Evolutionary conservation across 1,139 yeast genomes (phyloP).

Genomic region (Suhomyces coccinellae): DNA sequence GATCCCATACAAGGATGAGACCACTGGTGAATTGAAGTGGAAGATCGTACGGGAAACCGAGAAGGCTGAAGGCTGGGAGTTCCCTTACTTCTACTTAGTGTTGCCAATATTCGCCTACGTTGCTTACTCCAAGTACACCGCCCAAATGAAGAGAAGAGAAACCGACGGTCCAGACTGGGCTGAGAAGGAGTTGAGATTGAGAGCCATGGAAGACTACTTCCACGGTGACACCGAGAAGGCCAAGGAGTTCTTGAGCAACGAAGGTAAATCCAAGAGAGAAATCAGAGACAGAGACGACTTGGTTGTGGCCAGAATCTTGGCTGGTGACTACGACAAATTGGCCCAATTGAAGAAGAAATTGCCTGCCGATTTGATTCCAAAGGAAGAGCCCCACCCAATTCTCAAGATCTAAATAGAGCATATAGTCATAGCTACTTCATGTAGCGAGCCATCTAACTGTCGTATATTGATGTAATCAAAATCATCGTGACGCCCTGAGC

Average conservation of each 20-base stretch:
- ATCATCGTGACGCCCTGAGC: neutral
- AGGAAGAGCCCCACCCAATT: constrained; percentile 36
- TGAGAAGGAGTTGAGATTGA: constrained; percentile 74
- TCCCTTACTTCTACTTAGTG: constrained; percentile 67
- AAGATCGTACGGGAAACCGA: constrained; percentile 71
- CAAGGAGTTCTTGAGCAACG: constrained; percentile 54
- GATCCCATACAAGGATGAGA: constrained; percentile 78
- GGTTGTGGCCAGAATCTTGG: constrained; percentile 77
- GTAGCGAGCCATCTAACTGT: constrained; percentile 2
- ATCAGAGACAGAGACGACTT: constrained; percentile 72
- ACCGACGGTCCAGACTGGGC: constrained; percentile 73
- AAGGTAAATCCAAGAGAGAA: constrained; percentile 59
- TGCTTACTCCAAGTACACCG: constrained; percentile 47
- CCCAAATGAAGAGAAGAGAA: constrained; percentile 46
- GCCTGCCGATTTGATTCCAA: constrained; percentile 41
- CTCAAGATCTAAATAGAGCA: constrained; percentile 30
- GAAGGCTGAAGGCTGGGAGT: constrained; percentile 85
- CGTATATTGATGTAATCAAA: neutral
- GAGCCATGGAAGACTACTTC: constrained; percentile 67
- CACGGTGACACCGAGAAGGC: constrained; percentile 65
- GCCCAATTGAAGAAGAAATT: constrained; percentile 65
- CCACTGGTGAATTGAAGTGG: constrained; percentile 81
- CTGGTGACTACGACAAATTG: constrained; percentile 82
- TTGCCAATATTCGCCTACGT: constrained; percentile 57
- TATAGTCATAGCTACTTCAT: constrained; percentile 8